Base-by-base conservation (phyloP, 768 basidiomycete species). In the Filobasidium floriforme region DNA sequence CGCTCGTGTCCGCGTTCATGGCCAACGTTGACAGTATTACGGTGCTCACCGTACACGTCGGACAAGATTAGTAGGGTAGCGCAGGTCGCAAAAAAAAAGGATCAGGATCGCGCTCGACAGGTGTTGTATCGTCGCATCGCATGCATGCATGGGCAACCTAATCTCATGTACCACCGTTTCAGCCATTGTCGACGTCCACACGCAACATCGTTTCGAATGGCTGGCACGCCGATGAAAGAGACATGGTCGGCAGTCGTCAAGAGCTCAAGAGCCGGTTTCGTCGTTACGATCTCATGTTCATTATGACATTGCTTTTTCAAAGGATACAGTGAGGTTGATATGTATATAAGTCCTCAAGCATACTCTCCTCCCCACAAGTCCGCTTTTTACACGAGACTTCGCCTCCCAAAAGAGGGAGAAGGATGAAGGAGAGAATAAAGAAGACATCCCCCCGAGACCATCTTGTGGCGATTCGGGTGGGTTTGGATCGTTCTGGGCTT, bases 11-110 rank as follows among this genome's bases (percentile, higher is more conserved):
- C 12, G n/a, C 1, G n/a, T 44, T 41, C n/a, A 18, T 19, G 61
- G 51, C 46, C 37, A 52, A 60, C 41, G 52, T 37, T 18, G 18
- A 22, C 41, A 75, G 74, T 61, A 75, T 78, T 40, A 75, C 77
- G 6, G 77, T 78, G 43, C 65, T 78, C 28, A 74, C 77, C 18
- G 75, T 73, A 49, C 74, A 76, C 1, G 74, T 76, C 4, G 59
- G 57, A 2, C 43, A 65, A 29, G 57, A 46, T 59, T 65, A 26
- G n/a, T n/a, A n/a, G n/a, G 49, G 15, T 26, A 24, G 29, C 24
- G 12, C 12, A 51, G 46, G 19, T n/a, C n/a, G n/a, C n/a, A n/a
- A n/a, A n/a, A n/a, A n/a, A n/a, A 51, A 19, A 12, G 46, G 18
- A 19, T 51, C 12, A 12, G 32, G 4, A 37, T 37, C 9, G 32